Base-by-base conservation (phyloP, 2,329 filamentous ascomycete genomes). In the Aureobasidium subglaciale region DNA sequence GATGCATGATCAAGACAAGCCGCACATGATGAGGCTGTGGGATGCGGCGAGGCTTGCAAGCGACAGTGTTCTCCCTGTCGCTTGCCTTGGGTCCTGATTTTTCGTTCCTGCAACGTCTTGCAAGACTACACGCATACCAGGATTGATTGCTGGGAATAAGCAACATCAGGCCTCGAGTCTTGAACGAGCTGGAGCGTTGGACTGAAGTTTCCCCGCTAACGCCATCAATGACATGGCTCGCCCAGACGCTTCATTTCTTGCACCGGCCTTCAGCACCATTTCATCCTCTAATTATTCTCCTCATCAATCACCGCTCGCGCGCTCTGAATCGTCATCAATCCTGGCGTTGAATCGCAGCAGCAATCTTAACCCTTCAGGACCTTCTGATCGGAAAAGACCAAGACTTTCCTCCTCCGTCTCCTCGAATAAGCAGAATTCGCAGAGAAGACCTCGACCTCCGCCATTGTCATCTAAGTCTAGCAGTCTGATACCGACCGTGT, bases 401-500 rank as follows among this genome's bases (percentile, higher is more conserved):
- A 58, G 40, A n/a, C 58, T 42, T 53, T 40, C 48, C 30, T 40
- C 49, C 24, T 41, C 50, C 4, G 34, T 43, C 13, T 48, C 43
- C 7, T 48, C 30, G 4, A 54, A 41, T 49, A 56, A 46, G 54
- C 43, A 45, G 54, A 24, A 41, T 53, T 37, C 58, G 25, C 35
- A 56, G 59, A 59, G 61, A 42, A 43, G 53, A 56, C 56, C 59
- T 50, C 60, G 60, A 40, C 61, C 59, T 55, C 50, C 62, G 37
- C 60, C 60, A 24, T 57, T 67, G 34, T 64, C 62, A 32, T 61
- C 64, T 59, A 76, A 76, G 64, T 73, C 69, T 11, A 65, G 67
- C 49, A 73, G 70, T 60, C 72, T 73, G 37, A 66, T 76, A 37
- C 74, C 74, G 55, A 75, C 74, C 5, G 67, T 76, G 45, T 75